Evolutionary conservation across 1,284 basidiomycete genomes (phyloP).

Genomic region (Ceratobasidium theobromae): DNA sequence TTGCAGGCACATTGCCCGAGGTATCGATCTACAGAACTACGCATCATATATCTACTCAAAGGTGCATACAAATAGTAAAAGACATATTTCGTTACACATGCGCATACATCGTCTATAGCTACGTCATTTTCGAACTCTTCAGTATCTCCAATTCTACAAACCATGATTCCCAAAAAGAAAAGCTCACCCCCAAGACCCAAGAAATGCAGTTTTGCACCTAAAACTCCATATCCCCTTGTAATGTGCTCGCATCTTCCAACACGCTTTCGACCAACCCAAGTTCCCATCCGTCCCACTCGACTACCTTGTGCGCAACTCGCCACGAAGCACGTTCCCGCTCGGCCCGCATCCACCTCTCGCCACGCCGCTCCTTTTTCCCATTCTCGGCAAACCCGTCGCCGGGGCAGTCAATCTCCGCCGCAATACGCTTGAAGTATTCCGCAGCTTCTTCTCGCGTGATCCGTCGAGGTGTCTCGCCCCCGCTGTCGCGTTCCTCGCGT

Average conservation of each 20-base stretch:
- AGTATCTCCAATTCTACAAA: neutral
- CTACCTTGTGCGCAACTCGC: slow-evolving; percentile 70
- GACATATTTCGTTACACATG: neutral
- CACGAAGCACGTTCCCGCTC: slow-evolving; percentile 64
- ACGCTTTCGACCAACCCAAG: slow-evolving; percentile 74
- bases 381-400: neutral
- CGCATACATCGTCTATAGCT: neutral
- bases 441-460: slow-evolving; percentile 33
- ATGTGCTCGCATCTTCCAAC: slow-evolving; percentile 48
- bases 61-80: neutral
- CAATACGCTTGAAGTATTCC: slow-evolving; percentile 14
- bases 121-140: neutral
- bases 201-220: neutral
- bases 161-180: neutral
- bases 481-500: slow-evolving; percentile 39
- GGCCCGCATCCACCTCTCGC: slow-evolving; percentile 65
- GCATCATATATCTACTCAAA: neutral
- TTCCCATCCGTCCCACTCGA: slow-evolving; percentile 86
- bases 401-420: slow-evolving; percentile 4
- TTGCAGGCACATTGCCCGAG: too few species aligned
- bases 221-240: slow-evolving; percentile 19
- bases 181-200: neutral
- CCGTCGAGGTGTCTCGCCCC: slow-evolving; percentile 37
- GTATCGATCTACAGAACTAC: too few species aligned
- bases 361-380: neutral